Conservation (phyloP, 495 filamentous ascomycete species). For the Trichoderma orchidacearum region DNA sequence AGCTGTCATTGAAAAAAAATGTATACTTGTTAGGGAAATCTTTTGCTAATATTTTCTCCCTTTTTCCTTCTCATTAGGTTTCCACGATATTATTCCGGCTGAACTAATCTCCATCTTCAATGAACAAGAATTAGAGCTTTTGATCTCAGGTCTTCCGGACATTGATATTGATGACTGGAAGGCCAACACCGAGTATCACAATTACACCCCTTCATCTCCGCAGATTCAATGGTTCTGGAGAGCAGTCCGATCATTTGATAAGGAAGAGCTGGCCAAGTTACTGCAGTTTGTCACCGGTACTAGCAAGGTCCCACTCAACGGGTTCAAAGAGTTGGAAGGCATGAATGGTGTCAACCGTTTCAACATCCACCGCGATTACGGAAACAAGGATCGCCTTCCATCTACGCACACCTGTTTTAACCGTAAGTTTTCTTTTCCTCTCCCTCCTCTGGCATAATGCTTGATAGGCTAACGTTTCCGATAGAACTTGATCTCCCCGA, state of each 20-base stretch:
- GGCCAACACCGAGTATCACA: conserved; percentile 96
- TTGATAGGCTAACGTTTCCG: conserved; percentile 16
- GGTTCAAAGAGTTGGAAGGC: conserved; percentile 96
- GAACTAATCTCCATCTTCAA: conserved; percentile 97
- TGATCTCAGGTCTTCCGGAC: conserved; percentile 94
- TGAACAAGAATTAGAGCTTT: conserved; percentile 90
- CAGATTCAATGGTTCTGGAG: conserved; percentile 99
- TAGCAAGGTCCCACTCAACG: conserved; percentile 95
- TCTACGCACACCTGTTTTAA: conserved; percentile 99
- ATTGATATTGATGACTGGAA: conserved; percentile 99
- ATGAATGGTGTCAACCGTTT: conserved; percentile 98
- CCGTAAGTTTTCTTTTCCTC: conserved; percentile 50
- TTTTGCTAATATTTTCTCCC: no score
- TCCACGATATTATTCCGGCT: conserved; percentile 94
- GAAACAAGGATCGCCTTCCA: conserved; percentile 91
- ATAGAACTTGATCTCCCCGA: conserved; percentile 96
- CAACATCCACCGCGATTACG: conserved; percentile 98
- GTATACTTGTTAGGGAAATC: no score
- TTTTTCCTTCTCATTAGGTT: conserved; percentile 44
- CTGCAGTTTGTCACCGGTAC: conserved; percentile 98
- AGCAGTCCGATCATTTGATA: conserved; percentile 93
- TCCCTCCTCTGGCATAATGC: conserved; percentile 2
- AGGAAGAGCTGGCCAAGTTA: conserved; percentile 94
- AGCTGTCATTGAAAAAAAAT: conserved; percentile 4
- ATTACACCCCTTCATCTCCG: conserved; percentile 84